Conservation (phyloP, 2,329 filamentous ascomycete genomes). For the Fusarium setosum region DNA sequence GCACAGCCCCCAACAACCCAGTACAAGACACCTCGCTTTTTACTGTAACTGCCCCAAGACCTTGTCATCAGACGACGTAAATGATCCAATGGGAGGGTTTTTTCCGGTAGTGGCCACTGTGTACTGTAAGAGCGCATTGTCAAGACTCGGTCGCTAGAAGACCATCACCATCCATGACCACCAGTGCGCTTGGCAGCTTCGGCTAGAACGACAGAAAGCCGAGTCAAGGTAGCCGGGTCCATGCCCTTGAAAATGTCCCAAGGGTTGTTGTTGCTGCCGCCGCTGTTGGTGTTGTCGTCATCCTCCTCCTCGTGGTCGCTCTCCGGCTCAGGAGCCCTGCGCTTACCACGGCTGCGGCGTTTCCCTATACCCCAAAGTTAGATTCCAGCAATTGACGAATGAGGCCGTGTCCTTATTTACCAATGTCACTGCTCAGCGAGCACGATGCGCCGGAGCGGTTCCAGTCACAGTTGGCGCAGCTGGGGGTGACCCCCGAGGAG, state of each 20-base stretch:
- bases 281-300: no score
- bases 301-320: neutral
- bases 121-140: no score
- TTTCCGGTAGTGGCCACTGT: no score
- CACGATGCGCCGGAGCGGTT: neutral
- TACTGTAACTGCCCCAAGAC: no score
- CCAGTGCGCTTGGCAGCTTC: neutral
- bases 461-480: conserved; percentile 3
- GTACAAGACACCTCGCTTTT: no score
- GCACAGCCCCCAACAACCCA: no score
- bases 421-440: neutral
- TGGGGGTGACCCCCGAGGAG: neutral
- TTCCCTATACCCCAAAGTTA: no score
- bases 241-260: neutral
- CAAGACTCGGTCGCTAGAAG: neutral
- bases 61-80: no score
- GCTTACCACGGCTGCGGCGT: neutral
- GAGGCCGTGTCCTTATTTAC: no score
- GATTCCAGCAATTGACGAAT: no score
- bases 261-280: neutral
- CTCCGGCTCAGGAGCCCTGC: neutral
- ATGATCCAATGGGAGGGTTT: no score
- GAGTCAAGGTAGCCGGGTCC: neutral
- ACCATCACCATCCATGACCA: neutral
- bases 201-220: neutral